Evolutionary conservation across 1,284 basidiomycete genomes (phyloP).

Genomic region (Peniophora sp.): DNA sequence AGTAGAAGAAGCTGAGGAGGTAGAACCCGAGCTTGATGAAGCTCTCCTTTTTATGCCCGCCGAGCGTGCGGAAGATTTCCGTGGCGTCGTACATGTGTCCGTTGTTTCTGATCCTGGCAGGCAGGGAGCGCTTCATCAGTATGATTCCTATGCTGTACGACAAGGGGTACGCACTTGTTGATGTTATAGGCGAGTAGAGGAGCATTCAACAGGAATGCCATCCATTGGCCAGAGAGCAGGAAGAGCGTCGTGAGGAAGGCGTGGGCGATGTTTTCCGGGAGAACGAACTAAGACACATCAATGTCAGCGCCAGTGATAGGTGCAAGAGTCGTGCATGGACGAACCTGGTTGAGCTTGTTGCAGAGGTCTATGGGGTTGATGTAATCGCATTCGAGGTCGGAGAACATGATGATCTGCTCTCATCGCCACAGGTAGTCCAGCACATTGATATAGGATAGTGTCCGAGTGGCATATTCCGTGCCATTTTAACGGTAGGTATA

Average conservation of each 20-base stretch:
- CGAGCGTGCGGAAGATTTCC: slow-evolving; percentile 95
- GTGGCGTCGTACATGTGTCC: slow-evolving; percentile 99
- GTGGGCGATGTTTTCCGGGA: slow-evolving; percentile 95
- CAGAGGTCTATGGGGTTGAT: slow-evolving; percentile 99
- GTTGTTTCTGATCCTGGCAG: slow-evolving; percentile 89
- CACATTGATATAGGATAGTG: neutral
- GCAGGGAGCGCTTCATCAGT: neutral
- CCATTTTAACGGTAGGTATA: too few relatives aligned
- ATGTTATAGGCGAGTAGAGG: slow-evolving; percentile 89
- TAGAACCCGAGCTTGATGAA: slow-evolving; percentile 97
- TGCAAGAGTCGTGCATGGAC: slow-evolving; percentile 10
- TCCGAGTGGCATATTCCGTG: too few relatives aligned
- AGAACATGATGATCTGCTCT: slow-evolving; percentile 99
- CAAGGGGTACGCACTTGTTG: slow-evolving; percentile 73
- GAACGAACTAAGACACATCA: slow-evolving; percentile 70
- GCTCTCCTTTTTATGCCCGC: slow-evolving; percentile 93
- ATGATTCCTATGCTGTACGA: slow-evolving; percentile 1
- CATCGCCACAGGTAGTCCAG: neutral
- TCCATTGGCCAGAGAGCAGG: slow-evolving; percentile 94
- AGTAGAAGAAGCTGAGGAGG: slow-evolving; percentile 93
- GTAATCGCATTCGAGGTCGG: slow-evolving; percentile 96
- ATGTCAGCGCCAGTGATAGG: neutral
- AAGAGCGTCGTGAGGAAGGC: slow-evolving; percentile 85
- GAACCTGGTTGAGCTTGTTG: slow-evolving; percentile 97
- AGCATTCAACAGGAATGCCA: slow-evolving; percentile 86